Percentiles rank a stretch among this genome's conserved stretches.
Conservation (phyloP, 192 early-diverging fungal genomes). For the Podila epigama region DNA sequence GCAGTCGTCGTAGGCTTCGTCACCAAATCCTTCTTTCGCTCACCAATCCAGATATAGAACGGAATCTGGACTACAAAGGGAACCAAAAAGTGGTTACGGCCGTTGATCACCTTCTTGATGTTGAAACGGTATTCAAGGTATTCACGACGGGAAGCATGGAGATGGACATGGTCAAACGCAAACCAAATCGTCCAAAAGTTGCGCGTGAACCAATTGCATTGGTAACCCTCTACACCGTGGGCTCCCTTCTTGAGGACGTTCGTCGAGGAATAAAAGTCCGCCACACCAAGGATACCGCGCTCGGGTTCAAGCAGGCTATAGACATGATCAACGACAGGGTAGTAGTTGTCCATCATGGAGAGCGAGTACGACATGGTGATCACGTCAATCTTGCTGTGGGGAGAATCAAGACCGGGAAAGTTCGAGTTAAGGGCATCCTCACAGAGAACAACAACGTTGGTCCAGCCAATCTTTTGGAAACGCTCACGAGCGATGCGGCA, state of each 20-base stretch:
- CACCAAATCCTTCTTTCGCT: constrained; percentile 50
- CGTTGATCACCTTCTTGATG: constrained; percentile 76
- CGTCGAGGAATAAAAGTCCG: constrained; percentile 82
- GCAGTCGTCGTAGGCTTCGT: too few relatives aligned
- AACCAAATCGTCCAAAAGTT: constrained; percentile 93
- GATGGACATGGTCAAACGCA: constrained; percentile 82
- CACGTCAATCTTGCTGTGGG: constrained; percentile 70
- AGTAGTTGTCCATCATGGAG: constrained; percentile 85
- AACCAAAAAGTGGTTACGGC: constrained; percentile 75
- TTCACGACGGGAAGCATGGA: constrained; percentile 79
- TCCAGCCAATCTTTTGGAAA: constrained; percentile 80
- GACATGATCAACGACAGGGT: constrained; percentile 74
- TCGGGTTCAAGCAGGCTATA: constrained; percentile 62
- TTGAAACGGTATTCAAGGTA: constrained; percentile 86
- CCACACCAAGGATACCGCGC: constrained; percentile 75
- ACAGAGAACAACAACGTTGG: constrained; percentile 81
- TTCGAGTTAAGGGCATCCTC: constrained; percentile 78
- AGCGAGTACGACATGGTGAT: constrained; percentile 90
- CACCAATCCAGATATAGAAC: constrained; percentile 88
- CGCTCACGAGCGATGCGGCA: constrained; percentile 80
- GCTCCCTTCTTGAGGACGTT: constrained; percentile 48
- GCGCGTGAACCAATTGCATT: constrained; percentile 79
- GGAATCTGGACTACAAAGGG: constrained; percentile 81
- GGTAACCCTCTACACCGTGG: constrained; percentile 65
- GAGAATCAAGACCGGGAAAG: constrained; percentile 63